Evolutionary conservation across 2,329 filamentous ascomycete species (phyloP).

Genomic region (Cucurbitaria berberidis): DNA sequence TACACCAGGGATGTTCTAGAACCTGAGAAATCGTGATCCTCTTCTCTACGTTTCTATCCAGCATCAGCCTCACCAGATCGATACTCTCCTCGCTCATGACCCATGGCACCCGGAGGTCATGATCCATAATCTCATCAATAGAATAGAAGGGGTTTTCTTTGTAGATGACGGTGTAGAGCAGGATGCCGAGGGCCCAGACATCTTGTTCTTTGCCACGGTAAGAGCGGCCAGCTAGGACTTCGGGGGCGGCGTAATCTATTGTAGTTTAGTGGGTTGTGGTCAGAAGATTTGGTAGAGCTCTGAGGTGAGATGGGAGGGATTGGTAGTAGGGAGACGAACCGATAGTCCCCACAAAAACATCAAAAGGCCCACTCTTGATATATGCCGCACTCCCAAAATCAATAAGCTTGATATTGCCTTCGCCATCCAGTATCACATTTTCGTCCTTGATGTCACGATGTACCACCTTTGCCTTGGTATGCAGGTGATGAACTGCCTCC

Average conservation of each 20-base stretch:
- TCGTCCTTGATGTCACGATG: slow-evolving; percentile 99
- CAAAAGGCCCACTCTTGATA: slow-evolving; percentile 97
- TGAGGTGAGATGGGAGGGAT: background rate
- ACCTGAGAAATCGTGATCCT: slow-evolving; percentile 88
- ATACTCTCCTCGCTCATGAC: slow-evolving; percentile 90
- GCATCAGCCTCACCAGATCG: slow-evolving; percentile 87
- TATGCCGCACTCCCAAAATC: slow-evolving; percentile 98
- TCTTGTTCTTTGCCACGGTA: slow-evolving; percentile 98
- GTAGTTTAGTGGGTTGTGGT: slow-evolving; percentile 8
- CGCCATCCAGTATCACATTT: slow-evolving; percentile 94
- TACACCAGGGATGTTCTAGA: slow-evolving; percentile 84
- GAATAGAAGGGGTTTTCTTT: slow-evolving; percentile 99
- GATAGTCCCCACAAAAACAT: slow-evolving; percentile 98
- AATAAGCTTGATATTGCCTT: slow-evolving; percentile 94
- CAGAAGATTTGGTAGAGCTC: too few species aligned
- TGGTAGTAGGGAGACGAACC: slow-evolving; percentile 63
- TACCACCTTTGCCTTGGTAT: slow-evolving; percentile 88
- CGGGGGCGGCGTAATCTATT: slow-evolving; percentile 95
- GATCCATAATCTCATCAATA: slow-evolving; percentile 99
- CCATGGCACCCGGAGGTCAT: slow-evolving; percentile 89
- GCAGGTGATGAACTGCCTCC: slow-evolving; percentile 85
- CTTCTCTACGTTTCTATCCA: slow-evolving; percentile 84
- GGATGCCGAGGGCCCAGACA: slow-evolving; percentile 95
- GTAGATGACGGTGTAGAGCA: slow-evolving; percentile 98
- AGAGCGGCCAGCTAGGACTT: slow-evolving; percentile 88